Evolutionary conservation across 2,329 filamentous ascomycete species (phyloP).

Genomic region (Colletotrichum sansevieriae): DNA sequence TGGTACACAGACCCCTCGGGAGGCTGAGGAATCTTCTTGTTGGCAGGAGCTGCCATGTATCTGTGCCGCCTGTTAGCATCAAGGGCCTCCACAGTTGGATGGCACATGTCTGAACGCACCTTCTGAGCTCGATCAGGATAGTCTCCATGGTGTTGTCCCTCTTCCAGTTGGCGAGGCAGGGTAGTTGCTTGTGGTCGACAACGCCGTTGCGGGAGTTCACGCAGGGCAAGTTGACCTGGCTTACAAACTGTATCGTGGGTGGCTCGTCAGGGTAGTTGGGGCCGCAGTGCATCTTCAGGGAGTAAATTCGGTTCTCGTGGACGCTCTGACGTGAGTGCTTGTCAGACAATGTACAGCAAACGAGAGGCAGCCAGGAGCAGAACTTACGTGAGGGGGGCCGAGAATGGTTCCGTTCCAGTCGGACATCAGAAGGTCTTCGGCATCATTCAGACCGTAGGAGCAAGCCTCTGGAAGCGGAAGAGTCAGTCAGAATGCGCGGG

Average conservation of each 20-base stretch:
- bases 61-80: conserved; percentile 58
- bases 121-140: conserved; percentile 86
- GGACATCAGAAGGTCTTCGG: conserved; percentile 95
- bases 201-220: conserved; percentile 84
- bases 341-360: conserved; percentile 22
- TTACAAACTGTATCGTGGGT: conserved; percentile 91
- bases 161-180: conserved; percentile 91
- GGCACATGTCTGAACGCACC: conserved; percentile 60
- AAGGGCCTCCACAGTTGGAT: not conserved
- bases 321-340: conserved; percentile 72
- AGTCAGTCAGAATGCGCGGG: conserved; percentile 31
- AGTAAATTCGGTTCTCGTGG: conserved; percentile 99
- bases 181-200: conserved; percentile 87
- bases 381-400: conserved; percentile 90
- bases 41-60: conserved; percentile 90
- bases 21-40: conserved; percentile 97
- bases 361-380: not conserved
- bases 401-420: conserved; percentile 99
- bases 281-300: conserved; percentile 95
- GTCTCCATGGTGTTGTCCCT: conserved; percentile 96
- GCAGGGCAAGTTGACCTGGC: conserved; percentile 95
- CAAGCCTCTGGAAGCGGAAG: conserved; percentile 79
- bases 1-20: conserved; percentile 78
- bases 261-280: conserved; percentile 89
- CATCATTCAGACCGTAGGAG: conserved; percentile 94